Conservation (phyloP, 2,329 filamentous ascomycete species). For the Aspergillus ochraceus region DNA sequence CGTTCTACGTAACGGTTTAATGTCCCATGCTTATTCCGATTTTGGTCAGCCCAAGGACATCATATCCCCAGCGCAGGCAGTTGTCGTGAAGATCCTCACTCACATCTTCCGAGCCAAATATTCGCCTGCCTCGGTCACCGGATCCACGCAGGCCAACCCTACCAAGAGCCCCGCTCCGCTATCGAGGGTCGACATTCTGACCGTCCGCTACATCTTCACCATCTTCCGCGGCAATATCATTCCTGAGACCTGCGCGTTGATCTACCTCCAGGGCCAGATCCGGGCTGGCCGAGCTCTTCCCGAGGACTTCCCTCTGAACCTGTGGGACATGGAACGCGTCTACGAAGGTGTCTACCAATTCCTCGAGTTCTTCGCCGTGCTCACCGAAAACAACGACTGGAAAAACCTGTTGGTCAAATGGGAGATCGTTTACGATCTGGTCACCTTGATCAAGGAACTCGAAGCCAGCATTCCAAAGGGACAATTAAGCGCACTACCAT, state of each 20-base stretch:
- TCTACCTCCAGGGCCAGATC: conserved; percentile 90
- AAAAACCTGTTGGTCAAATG: conserved; percentile 85
- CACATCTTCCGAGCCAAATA: conserved; percentile 76
- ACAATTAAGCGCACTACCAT: conserved; percentile 53
- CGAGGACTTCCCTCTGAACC: conserved; percentile 87
- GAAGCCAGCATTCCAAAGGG: conserved; percentile 87
- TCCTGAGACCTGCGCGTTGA: conserved; percentile 89
- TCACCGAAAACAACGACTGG: conserved; percentile 81
- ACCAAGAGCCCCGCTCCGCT: conserved; percentile 57
- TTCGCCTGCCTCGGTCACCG: conserved; percentile 47
- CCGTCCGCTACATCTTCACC: conserved; percentile 86
- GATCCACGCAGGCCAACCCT: conserved; percentile 55
- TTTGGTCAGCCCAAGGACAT: conserved; percentile 93
- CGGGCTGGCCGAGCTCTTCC: conserved; percentile 72
- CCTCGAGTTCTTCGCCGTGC: conserved; percentile 86
- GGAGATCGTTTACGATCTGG: conserved; percentile 85
- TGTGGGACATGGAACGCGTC: conserved; percentile 97
- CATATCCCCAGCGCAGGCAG: conserved; percentile 90
- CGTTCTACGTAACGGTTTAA: conserved; percentile 81
- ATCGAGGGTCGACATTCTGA: conserved; percentile 59
- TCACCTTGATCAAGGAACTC: conserved; percentile 81
- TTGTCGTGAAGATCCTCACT: conserved; percentile 85
- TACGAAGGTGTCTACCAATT: conserved; percentile 95
- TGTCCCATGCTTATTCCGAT: conserved; percentile 89
- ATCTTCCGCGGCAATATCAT: conserved; percentile 91